These are phyloP conservation scores for Orbilia brochopaga DNA, from an alignment of 2,329 filamentous ascomycete species.

Conservation along the genomic window DNA sequence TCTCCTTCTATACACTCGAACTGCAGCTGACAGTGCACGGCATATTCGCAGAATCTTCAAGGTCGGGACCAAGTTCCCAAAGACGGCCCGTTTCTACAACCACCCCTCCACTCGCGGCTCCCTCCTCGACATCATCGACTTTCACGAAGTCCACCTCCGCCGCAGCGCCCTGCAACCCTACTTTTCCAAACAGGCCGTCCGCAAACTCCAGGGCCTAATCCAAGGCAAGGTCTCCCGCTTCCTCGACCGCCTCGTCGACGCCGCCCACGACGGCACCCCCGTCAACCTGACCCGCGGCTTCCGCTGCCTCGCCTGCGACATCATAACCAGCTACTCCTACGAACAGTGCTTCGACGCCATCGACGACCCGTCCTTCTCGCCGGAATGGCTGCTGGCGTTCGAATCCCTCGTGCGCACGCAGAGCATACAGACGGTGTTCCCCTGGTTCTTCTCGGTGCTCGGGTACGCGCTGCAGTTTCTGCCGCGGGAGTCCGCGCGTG, in stretches of 20 bases:
- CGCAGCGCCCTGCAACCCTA: constrained; percentile 34
- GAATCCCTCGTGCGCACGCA: constrained; percentile 17
- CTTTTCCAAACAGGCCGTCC: constrained; percentile 39
- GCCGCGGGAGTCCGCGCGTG: background rate
- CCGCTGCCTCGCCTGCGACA: constrained; percentile 32
- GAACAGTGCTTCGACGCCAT: constrained; percentile 38
- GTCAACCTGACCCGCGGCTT: constrained; percentile 24
- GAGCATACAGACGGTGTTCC: constrained; percentile 12
- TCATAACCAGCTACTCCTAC: constrained; percentile 39
- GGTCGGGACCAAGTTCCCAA: constrained; percentile 40
- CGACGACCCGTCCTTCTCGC: constrained; percentile 23
- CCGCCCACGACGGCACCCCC: background rate
- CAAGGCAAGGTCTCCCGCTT: constrained; percentile 35
- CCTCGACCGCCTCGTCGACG: constrained; percentile 23
- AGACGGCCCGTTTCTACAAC: constrained; percentile 26
- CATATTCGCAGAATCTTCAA: constrained; percentile 27
- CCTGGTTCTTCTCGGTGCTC: background rate
- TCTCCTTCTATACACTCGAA: background rate
- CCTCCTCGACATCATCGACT: constrained; percentile 25
- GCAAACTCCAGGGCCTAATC: constrained; percentile 36
- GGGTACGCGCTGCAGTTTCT: constrained; percentile 20
- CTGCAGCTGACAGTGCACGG: background rate
- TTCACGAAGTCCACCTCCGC: constrained; percentile 33
- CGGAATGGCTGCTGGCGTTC: constrained; percentile 28
- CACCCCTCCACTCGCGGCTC: constrained; percentile 33